phyloP scores from a whole-genome alignment of 441 rosid genomes.

The Gossypium schwendimanii region DNA sequence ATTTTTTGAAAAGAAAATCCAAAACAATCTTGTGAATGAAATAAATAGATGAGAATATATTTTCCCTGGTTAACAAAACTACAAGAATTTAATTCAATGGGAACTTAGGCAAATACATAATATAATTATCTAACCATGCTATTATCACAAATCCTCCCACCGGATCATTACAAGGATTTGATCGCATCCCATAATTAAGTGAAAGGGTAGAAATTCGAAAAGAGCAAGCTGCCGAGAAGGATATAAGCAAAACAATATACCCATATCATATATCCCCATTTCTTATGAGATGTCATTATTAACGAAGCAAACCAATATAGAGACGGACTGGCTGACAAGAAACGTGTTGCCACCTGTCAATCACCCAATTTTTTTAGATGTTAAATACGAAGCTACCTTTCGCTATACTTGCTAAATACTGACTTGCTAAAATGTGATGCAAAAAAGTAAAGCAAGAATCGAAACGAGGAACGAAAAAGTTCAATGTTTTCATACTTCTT shows the following conservation, averaged over 20 bases:
- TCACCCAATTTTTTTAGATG: background rate
- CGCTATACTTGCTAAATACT: background rate
- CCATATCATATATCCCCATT: constrained; percentile 67
- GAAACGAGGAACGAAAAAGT: background rate
- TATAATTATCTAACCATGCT: too few species aligned
- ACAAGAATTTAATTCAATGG: too few species aligned
- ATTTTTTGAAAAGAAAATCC: too few species aligned
- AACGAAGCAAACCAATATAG: constrained; percentile 82
- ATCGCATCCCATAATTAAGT: constrained; percentile 27
- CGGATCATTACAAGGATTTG: too few species aligned
- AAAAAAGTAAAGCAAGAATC: background rate
- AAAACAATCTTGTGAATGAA: too few species aligned
- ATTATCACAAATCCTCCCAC: too few species aligned
- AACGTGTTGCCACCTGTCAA: constrained; percentile 79
- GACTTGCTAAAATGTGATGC: background rate
- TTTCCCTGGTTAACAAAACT: too few species aligned
- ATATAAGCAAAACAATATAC: constrained; percentile 57
- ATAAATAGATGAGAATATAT: too few species aligned
- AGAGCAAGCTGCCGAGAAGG: constrained; percentile 79
- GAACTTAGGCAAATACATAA: too few species aligned
- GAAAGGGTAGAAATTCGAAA: constrained; percentile 87
- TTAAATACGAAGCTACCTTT: background rate
- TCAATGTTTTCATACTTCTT: background rate
- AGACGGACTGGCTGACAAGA: constrained; percentile 79
- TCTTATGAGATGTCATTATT: constrained; percentile 31